Evolutionary conservation across 2,329 filamentous ascomycete genomes (phyloP).

Genomic region (Alternaria gaisen): DNA sequence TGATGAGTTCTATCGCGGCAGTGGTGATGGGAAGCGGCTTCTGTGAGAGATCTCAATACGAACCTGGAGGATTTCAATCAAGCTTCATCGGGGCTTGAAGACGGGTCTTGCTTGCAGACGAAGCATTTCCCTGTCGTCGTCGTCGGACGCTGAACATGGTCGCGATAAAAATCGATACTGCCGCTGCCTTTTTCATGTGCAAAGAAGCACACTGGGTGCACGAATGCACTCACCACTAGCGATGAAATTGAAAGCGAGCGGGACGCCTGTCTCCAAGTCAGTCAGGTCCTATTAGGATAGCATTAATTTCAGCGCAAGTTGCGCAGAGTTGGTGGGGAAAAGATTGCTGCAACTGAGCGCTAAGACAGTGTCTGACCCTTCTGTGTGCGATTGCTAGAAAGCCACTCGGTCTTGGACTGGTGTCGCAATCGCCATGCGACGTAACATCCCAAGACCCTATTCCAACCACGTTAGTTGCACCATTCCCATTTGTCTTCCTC

Average conservation of each 20-base stretch:
- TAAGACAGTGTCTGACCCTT: conserved; percentile 66
- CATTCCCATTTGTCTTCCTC: neutral
- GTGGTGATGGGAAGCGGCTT: conserved; percentile 24
- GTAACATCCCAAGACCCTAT: conserved; percentile 69
- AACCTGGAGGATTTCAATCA: conserved; percentile 43
- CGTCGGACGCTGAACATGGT: neutral
- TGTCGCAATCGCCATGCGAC: conserved; percentile 65
- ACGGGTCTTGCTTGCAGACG: conserved; percentile 19
- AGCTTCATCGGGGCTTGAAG: conserved; percentile 22
- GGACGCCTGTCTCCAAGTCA: conserved; percentile 66
- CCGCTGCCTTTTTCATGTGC: conserved; percentile 63
- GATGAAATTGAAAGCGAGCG: conserved; percentile 87
- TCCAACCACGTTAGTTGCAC: conserved; percentile 27
- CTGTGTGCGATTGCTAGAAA: conserved; percentile 82
- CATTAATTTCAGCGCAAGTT: neutral
- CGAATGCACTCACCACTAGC: conserved; percentile 81
- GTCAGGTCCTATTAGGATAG: neutral
- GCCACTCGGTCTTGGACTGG: conserved; percentile 75
- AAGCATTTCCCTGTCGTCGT: neutral
- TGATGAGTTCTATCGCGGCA: neutral
- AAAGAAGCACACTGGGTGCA: conserved; percentile 44
- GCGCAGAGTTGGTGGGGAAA: conserved; percentile 9
- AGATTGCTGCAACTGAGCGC: conserved; percentile 11
- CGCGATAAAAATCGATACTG: conserved; percentile 63
- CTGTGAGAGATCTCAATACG: conserved; percentile 53